Base-by-base conservation (phyloP, 2,329 filamentous ascomycete species). In the Gliomastix tumulicola region DNA sequence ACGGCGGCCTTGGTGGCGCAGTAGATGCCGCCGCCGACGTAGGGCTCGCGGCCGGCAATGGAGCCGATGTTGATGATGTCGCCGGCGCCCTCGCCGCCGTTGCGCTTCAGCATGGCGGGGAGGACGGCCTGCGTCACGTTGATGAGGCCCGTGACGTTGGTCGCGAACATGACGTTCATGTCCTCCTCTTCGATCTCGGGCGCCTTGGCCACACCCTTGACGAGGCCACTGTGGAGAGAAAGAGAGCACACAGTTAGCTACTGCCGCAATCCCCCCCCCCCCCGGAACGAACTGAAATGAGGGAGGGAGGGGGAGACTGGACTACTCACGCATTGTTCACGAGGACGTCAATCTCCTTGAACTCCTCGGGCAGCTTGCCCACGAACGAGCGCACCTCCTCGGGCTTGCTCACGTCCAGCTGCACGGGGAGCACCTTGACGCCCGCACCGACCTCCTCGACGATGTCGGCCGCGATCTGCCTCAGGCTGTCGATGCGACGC, bases 241-340 rank as follows among this genome's bases (percentile, higher is more conserved):
- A n/a, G n/a, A 30, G 27, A 30, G 13, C n/a, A 30, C 27, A 7
- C 22, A 25, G 9, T 25, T n/a, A 25, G 9, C 22, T 9, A n/a
- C 22, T 25, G 9, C 22, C 9, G 9, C 22, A 9, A 9, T n/a
- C 22, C n/a, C 22, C n/a, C 22, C n/a, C 22, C 9, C n/a, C n/a
- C 22, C 22, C 22, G n/a, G n/a, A n/a, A n/a, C n/a, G n/a, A n/a
- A n/a, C n/a, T n/a, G n/a, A n/a, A n/a, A n/a, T n/a, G n/a, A n/a
- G n/a, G n/a, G n/a, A n/a, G n/a, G n/a, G n/a, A n/a, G 11, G 11
- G 25, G 9, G 25, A 11, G 19, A 34, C n/a, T n/a, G n/a, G n/a
- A n/a, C n/a, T n/a, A 69, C 83, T 57, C 62, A 94, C 87, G 90
- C 90, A 70, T 97, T 97, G 66, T 98, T 98, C 17, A 98, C 87